A percentile compares a stretch with the other conserved stretches of the same genome.
Evolutionary conservation across 2,329 filamentous ascomycete species (phyloP).

Genomic region (Trichoderma breve): DNA sequence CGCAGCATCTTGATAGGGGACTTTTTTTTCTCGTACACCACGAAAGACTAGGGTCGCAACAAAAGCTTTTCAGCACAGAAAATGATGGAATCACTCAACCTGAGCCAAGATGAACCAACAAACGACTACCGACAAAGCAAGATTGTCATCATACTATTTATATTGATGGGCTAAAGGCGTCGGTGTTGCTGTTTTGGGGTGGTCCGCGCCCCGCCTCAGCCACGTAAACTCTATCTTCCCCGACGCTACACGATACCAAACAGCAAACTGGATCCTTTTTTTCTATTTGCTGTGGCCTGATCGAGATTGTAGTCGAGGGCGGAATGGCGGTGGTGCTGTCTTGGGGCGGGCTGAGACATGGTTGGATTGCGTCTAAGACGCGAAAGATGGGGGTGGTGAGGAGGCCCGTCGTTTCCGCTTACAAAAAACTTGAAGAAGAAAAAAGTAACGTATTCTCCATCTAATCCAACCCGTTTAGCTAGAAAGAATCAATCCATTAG

Average conservation of each 20-base stretch:
- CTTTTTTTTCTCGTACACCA: neutral
- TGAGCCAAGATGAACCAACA: neutral
- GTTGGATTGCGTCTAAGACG: neutral
- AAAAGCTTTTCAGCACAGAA: neutral
- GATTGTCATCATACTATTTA: neutral
- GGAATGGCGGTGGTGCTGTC: neutral
- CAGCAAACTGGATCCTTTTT: neutral
- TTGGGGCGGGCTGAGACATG: neutral
- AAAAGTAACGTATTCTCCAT: neutral
- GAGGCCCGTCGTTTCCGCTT: neutral
- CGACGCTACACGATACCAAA: neutral
- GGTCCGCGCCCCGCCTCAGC: slow-evolving; percentile 20
- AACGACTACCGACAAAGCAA: neutral
- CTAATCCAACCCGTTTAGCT: neutral
- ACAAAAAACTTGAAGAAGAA: neutral
- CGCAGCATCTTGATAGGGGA: slow-evolving; percentile 20
- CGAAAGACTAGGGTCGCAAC: neutral
- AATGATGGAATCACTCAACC: neutral
- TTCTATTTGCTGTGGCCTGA: slow-evolving; percentile 1
- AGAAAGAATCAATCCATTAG: neutral
- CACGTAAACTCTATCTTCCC: slow-evolving; percentile 8
- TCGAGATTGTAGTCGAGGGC: neutral
- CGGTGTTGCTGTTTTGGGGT: slow-evolving; percentile 21
- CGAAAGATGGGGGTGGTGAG: neutral
- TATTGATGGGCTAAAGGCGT: neutral